Evolutionary conservation across 176 grass and related monocot species (phyloP).

Genomic region (Bonia amplexicaulis): DNA sequence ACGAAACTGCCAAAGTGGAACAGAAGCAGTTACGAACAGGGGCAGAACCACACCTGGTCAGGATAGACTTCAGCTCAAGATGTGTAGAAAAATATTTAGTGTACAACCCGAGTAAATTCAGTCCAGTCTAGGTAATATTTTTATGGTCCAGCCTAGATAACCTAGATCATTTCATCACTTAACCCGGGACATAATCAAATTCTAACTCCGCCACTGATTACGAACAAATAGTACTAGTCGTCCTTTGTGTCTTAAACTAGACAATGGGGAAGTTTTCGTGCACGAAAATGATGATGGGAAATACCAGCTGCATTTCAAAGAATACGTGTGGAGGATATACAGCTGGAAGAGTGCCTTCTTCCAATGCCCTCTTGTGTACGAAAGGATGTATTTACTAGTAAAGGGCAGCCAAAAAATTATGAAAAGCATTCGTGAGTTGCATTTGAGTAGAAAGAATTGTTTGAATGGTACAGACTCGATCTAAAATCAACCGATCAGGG

Average conservation of each 20-base stretch:
- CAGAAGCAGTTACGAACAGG: not conserved
- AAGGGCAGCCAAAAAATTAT: not conserved
- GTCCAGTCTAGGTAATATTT: too few relatives aligned
- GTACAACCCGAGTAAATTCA: too few relatives aligned
- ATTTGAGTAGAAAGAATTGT: not conserved
- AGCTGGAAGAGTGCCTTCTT: not conserved
- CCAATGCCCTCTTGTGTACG: not conserved
- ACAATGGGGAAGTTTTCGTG: not conserved
- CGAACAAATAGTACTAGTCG: not conserved
- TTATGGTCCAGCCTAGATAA: too few relatives aligned
- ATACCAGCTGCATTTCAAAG: not conserved
- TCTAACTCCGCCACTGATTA: too few relatives aligned
- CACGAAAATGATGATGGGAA: not conserved
- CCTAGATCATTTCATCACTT: too few relatives aligned
- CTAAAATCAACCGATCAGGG: not conserved
- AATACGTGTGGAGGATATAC: not conserved
- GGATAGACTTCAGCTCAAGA: too few relatives aligned
- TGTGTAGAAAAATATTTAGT: too few relatives aligned
- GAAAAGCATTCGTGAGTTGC: not conserved
- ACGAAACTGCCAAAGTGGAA: not conserved
- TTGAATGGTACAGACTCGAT: not conserved
- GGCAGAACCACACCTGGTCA: too few relatives aligned
- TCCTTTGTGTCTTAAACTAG: not conserved
- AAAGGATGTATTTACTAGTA: not conserved
- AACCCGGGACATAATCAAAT: too few relatives aligned